These are phyloP conservation scores for Fistulina hepatica DNA, from an alignment of 1,284 basidiomycete species.

Conservation along the genomic window DNA sequence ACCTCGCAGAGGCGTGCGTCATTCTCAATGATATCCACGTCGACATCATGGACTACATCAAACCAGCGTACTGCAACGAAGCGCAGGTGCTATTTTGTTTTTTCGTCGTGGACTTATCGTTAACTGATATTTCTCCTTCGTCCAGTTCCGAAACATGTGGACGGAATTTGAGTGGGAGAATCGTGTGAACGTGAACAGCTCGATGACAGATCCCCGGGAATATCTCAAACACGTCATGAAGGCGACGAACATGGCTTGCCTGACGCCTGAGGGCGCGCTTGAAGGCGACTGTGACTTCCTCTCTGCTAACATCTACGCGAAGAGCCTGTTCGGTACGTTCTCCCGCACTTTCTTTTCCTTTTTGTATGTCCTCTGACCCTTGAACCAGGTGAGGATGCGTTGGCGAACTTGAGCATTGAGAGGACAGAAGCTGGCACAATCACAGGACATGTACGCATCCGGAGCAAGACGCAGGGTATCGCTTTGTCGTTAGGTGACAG, in stretches of 20 bases:
- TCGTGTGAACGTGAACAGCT: constrained; percentile 77
- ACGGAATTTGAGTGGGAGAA: constrained; percentile 99
- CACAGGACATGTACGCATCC: constrained; percentile 85
- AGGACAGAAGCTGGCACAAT: constrained; percentile 74
- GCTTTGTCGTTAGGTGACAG: constrained; percentile 89
- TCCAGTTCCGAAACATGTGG: constrained; percentile 92
- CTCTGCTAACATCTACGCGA: constrained; percentile 88
- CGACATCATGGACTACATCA: constrained; percentile 99
- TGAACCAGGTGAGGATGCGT: constrained; percentile 77
- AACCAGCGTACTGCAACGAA: constrained; percentile 93
- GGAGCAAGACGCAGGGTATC: constrained; percentile 93
- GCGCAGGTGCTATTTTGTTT: constrained; percentile 54
- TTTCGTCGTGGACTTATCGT: constrained; percentile 3
- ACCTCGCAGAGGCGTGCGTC: constrained; percentile 77
- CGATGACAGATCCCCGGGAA: constrained; percentile 70
- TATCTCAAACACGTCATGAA: constrained; percentile 89
- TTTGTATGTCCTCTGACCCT: constrained; percentile 3
- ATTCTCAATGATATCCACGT: constrained; percentile 97
- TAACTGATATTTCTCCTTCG: constrained; percentile 4
- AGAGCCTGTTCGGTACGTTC: constrained; percentile 72
- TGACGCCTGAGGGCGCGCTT: constrained; percentile 88
- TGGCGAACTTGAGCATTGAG: constrained; percentile 95
- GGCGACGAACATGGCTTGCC: constrained; percentile 90
- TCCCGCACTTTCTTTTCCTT: not conserved
- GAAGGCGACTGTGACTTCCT: constrained; percentile 92